Evolutionary conservation across 345 rosid genomes (phyloP).

Genomic region (Carallia brachiata): DNA sequence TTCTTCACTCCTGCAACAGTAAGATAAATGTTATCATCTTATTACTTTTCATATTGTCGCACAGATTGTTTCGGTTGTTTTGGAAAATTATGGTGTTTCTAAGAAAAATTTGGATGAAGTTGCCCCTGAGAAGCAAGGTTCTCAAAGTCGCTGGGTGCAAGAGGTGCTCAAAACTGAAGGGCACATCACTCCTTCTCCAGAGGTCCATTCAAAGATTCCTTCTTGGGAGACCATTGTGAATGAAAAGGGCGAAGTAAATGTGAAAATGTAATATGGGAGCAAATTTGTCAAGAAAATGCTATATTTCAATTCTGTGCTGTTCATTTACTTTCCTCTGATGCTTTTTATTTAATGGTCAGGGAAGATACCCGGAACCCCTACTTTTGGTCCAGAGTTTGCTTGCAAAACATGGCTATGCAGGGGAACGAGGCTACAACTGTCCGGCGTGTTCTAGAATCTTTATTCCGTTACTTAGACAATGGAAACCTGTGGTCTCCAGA

Average conservation of each 20-base stretch:
- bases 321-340: slow-evolving; percentile 9
- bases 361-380: slow-evolving; percentile 69
- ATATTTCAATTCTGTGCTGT: slow-evolving; percentile 4
- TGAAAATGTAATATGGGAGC: slow-evolving; percentile 55
- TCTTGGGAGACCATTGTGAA: slow-evolving; percentile 72
- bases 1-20: neutral
- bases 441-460: slow-evolving; percentile 81
- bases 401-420: slow-evolving; percentile 87
- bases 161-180: slow-evolving; percentile 76
- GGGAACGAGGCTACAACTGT: slow-evolving; percentile 90
- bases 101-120: slow-evolving; percentile 40
- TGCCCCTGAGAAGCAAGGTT: slow-evolving; percentile 27
- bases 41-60: neutral
- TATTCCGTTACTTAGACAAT: slow-evolving; percentile 81
- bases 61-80: slow-evolving; percentile 82
- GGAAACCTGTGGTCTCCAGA: slow-evolving; percentile 71
- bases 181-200: slow-evolving; percentile 42
- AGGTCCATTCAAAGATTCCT: slow-evolving; percentile 47
- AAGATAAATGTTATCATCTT: neutral
- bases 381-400: slow-evolving; percentile 94
- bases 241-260: slow-evolving; percentile 69
- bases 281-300: slow-evolving; percentile 15
- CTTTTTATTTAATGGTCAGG: slow-evolving; percentile 35
- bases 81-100: slow-evolving; percentile 67
- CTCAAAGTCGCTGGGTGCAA: slow-evolving; percentile 62